Evolutionary conservation across 176 grass and related monocot genomes (phyloP), one percentile per base, ranked within the genome.

Genomic region (Aegilops umbellulata): DNA sequence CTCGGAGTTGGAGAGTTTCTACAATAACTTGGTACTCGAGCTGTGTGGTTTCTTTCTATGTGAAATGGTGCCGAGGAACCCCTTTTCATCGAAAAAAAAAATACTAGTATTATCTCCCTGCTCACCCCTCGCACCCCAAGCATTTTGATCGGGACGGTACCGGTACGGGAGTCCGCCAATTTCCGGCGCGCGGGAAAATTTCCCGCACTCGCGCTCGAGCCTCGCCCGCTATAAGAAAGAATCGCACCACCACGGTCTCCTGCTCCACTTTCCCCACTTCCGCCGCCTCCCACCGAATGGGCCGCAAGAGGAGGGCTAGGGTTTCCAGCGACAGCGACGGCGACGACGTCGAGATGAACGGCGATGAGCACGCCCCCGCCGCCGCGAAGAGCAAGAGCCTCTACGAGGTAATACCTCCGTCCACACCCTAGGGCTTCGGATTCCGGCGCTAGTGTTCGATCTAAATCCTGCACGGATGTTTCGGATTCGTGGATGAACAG

Each of bases 331-430:
- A 89, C 57, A 64, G 26, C 36, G 81, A 31, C 11, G 64, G 31
- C 17, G 77, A 71, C 49, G 49, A 53, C 49, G 49, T 14, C 7
- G 69, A 71, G 15, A 80, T 53, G 31, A 51, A 36, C 15, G 92
- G 23, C 4, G 80, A 72, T 22, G 84, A 17, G 9, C 73, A 65
- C 14, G 61, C 65, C 20, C 69, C 38, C 24, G 74, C 65, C 14
- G 82, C 39, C 22, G 34, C 60, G 11, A 8, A 71, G 15, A 71
- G 66, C 66, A 82, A 24, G 70, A 91, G 87, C 90, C 93, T 96
- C 79, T 96, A 99, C 83, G 94, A 99, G 97, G 97, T 99, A 94
- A 85, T 75, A 4, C 22, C 65, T 65, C 76, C 2, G 10, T 14
- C 34, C 13, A 14, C 76, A 69, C 61, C 81, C 61, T 84, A 87